Conservation (phyloP, 225 moss, liverwort and hornwort genomes). For the Bryum argenteum region DNA sequence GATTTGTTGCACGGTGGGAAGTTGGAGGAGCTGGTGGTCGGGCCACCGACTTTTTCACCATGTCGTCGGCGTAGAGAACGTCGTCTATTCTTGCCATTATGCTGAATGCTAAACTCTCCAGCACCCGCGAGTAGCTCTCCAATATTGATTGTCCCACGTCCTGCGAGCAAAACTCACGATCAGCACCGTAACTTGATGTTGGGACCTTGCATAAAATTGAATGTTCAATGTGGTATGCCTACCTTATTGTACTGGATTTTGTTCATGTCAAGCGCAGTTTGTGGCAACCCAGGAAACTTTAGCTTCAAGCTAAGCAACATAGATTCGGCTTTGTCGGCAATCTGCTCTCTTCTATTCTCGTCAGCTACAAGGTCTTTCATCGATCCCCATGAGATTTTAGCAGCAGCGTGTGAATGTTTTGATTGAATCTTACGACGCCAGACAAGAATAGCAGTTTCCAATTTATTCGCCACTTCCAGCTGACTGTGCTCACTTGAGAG, state of each 20-base stretch:
- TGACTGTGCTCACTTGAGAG: constrained; percentile 83
- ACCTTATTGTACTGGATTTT: constrained; percentile 95
- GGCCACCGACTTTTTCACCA: constrained; percentile 56
- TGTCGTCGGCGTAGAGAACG: constrained; percentile 80
- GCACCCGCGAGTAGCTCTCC: constrained; percentile 93
- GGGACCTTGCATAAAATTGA: no score
- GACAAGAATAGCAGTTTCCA: constrained; percentile 86
- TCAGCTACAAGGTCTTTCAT: constrained; percentile 89
- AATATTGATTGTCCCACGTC: constrained; percentile 94
- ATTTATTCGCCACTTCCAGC: constrained; percentile 80
- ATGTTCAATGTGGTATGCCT: background rate
- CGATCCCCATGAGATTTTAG: constrained; percentile 81
- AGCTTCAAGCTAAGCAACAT: constrained; percentile 76
- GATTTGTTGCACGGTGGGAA: constrained; percentile 18
- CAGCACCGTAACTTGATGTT: background rate
- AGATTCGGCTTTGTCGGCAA: constrained; percentile 87
- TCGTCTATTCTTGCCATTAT: constrained; percentile 93
- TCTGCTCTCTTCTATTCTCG: constrained; percentile 75
- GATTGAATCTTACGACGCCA: constrained; percentile 95
- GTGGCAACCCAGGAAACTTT: constrained; percentile 83
- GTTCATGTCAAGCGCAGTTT: constrained; percentile 86
- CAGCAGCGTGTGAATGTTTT: constrained; percentile 65
- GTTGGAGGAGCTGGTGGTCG: constrained; percentile 54
- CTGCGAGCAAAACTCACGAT: constrained; percentile 42
- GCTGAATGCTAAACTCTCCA: constrained; percentile 94